These are phyloP conservation scores for Russula compacta DNA, from an alignment of 768 basidiomycete species.

Conservation along the genomic window DNA sequence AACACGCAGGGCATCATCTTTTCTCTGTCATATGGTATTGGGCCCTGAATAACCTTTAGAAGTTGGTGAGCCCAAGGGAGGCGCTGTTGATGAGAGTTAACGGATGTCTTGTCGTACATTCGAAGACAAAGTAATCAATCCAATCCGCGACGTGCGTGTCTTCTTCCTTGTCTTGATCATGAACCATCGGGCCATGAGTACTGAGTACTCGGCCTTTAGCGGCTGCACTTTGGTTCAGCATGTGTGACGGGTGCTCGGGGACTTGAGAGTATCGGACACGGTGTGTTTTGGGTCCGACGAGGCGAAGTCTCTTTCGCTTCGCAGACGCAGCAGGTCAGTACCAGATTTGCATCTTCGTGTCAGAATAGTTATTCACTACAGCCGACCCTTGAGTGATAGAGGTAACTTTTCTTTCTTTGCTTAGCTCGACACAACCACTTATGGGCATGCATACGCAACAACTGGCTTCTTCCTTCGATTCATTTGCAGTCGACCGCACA, in stretches of 20 bases:
- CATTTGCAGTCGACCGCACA: constrained; percentile 18
- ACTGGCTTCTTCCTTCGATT: constrained; percentile 21
- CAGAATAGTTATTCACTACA: neutral
- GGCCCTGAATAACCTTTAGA: too few species aligned
- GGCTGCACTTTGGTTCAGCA: neutral
- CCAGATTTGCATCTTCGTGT: neutral
- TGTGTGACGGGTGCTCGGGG: neutral
- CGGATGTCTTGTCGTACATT: too few species aligned
- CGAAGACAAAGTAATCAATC: too few species aligned
- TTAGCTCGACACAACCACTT: constrained; percentile 19
- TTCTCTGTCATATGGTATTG: too few species aligned
- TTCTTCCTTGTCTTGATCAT: too few species aligned
- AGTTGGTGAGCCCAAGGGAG: too few species aligned
- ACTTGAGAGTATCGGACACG: neutral
- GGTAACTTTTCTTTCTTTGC: constrained; percentile 16
- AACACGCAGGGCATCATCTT: too few species aligned
- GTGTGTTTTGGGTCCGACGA: constrained; percentile 9
- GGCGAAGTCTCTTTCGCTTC: neutral
- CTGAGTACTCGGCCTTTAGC: neutral
- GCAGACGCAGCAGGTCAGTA: constrained; percentile 13
- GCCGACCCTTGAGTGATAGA: constrained; percentile 11
- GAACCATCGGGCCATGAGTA: too few species aligned
- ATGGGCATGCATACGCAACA: constrained; percentile 22
- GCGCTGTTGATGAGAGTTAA: too few species aligned
- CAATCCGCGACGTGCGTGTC: too few species aligned